Percentiles rank a stretch among this genome's conserved stretches.
Evolutionary conservation across 352 stramenopile species (phyloP).

Genomic region (Phytophthora pluvialis): DNA sequence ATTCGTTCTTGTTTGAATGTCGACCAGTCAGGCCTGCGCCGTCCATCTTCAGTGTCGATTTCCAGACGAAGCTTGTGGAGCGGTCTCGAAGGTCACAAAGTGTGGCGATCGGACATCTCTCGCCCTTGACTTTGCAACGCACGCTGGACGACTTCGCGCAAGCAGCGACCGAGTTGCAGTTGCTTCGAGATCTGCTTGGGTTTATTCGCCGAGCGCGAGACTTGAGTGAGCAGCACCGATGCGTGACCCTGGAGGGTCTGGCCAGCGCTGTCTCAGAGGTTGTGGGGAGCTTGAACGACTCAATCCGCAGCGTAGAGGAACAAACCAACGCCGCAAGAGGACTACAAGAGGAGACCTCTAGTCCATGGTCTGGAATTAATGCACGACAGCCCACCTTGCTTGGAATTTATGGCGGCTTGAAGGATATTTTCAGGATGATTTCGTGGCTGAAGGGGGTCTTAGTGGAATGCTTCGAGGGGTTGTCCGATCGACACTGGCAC

Average conservation of each 20-base stretch:
- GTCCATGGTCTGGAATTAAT: slow-evolving; percentile 34
- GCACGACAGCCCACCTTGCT: slow-evolving; percentile 51
- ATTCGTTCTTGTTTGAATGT: slow-evolving; percentile 61
- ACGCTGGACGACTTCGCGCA: slow-evolving; percentile 41
- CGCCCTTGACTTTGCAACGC: slow-evolving; percentile 43
- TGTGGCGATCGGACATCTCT: slow-evolving; percentile 57
- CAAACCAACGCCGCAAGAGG: slow-evolving; percentile 3
- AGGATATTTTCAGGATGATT: slow-evolving; percentile 50
- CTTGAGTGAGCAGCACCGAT: slow-evolving; percentile 27
- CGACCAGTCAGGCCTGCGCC: slow-evolving; percentile 7
- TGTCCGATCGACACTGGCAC: slow-evolving; percentile 29
- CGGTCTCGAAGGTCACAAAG: slow-evolving; percentile 30
- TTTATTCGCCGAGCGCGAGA: slow-evolving; percentile 29
- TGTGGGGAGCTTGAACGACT: slow-evolving; percentile 28
- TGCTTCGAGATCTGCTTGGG: slow-evolving; percentile 50
- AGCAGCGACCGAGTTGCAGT: slow-evolving; percentile 53
- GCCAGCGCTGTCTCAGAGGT: slow-evolving; percentile 50
- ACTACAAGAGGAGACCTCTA: slow-evolving; percentile 13
- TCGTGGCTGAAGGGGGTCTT: slow-evolving; percentile 51
- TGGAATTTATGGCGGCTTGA: slow-evolving; percentile 46
- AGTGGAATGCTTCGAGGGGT: slow-evolving; percentile 37
- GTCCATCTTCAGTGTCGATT: slow-evolving; percentile 46
- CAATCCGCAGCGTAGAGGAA: slow-evolving; percentile 35
- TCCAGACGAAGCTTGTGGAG: slow-evolving; percentile 31
- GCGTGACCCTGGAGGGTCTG: slow-evolving; percentile 56